phyloP scores from a whole-genome alignment of 2,329 filamentous ascomycete genomes.

The Fusarium sterilihyphosum region DNA sequence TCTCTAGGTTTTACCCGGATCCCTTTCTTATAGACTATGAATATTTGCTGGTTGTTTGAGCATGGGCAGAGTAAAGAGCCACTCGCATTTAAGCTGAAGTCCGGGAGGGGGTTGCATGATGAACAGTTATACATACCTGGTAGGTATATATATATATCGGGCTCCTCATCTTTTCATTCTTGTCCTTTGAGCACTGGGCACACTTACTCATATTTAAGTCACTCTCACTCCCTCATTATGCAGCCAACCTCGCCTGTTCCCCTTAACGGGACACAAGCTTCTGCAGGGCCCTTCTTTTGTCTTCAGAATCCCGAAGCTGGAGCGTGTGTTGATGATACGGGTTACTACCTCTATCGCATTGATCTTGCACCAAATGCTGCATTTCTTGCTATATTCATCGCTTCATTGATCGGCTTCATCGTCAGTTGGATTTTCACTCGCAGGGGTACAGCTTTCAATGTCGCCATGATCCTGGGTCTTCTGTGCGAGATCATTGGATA shows the following conservation, averaged over 20 bases:
- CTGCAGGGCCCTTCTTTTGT: constrained; percentile 41
- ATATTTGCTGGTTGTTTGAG: neutral
- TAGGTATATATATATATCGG: neutral
- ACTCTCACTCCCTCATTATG: neutral
- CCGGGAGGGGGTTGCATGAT: constrained; percentile 1
- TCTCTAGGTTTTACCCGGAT: neutral
- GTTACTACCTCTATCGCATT: constrained; percentile 63
- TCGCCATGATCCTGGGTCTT: constrained; percentile 64
- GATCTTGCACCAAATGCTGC: constrained; percentile 60
- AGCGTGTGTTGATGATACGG: constrained; percentile 47
- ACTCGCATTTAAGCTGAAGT: neutral
- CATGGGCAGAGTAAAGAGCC: neutral
- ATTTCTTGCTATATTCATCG: constrained; percentile 61
- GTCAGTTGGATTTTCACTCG: constrained; percentile 55
- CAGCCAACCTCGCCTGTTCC: constrained; percentile 23
- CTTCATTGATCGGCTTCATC: constrained; percentile 55
- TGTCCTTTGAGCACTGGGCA: neutral
- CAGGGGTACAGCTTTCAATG: constrained; percentile 59
- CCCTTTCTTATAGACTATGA: neutral
- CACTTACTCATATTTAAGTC: neutral
- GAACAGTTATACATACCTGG: neutral
- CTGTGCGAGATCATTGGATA: constrained; percentile 69
- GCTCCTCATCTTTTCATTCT: neutral
- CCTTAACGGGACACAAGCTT: constrained; percentile 35
- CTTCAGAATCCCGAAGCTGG: constrained; percentile 38